Evolutionary conservation across 73 alveolate species (phyloP), one percentile per base, ranked within the genome.

Genomic region (Tetrahymena elliotti): DNA sequence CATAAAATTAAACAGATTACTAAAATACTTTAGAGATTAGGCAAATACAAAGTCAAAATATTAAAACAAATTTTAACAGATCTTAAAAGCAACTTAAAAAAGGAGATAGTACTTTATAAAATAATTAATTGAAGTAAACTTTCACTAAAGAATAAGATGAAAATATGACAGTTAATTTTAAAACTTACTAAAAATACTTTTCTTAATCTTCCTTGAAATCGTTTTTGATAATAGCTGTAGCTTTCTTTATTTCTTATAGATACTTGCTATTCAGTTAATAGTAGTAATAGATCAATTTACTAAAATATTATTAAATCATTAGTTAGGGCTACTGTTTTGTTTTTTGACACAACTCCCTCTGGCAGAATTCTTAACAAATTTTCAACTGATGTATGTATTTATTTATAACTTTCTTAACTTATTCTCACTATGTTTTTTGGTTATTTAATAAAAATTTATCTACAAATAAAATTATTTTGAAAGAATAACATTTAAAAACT

Each of bases 361-460:
- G 98, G 98, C 15, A 84, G 97, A 93, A 96, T 95, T 2, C 24
- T 95, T 36, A 95, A 96, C 18, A 93, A 97, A 93, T 94, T 96
- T 41, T 95, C 98, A 35, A 53, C 93, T 39, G 98, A 96, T 93
- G 53, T 93, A 93, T 31, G 84, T 54, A 54, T 41, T 3, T 10
- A 10, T 54, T 54, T 22, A 54, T 5, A 16, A 12, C 10, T 41
- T 41, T 41, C 1, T 41, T n/a, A n/a, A n/a, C n/a, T n/a, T n/a
- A n/a, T n/a, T n/a, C n/a, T n/a, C n/a, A n/a, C 16, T 41, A 38
- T 41, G 3, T 41, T 41, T 41, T 41, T 10, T 41, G 16, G 10
- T 41, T 41, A 12, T 2, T 41, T 6, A 41, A 4, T 41, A 4
- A 41, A 41, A 41, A 41, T 7, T 38, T 10, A 5, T 38, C 52